phyloP scores from a whole-genome alignment of 2,329 filamentous ascomycete genomes.

The Purpureocillium lavendulum region DNA sequence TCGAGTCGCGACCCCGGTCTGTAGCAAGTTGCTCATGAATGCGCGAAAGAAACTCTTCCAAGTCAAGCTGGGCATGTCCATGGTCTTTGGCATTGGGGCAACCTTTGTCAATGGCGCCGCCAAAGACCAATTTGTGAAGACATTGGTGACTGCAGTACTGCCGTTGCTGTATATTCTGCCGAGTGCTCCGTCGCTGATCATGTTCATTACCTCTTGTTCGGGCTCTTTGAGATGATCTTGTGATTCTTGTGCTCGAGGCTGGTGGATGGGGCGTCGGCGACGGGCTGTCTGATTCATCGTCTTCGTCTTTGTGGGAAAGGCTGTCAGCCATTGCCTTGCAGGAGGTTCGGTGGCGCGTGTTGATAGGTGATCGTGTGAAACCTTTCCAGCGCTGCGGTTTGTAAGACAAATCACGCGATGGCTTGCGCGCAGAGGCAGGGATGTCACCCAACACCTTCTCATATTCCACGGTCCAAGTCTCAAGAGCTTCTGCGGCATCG shows the following conservation, averaged over 20 bases:
- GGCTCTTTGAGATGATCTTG: too few relatives aligned
- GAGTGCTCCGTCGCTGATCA: too few relatives aligned
- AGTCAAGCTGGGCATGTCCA: slow-evolving; percentile 12
- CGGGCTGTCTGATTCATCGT: slow-evolving; percentile 5
- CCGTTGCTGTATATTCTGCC: too few relatives aligned
- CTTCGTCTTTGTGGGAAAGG: slow-evolving; percentile 8
- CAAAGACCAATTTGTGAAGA: too few relatives aligned
- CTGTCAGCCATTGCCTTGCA: slow-evolving; percentile 6
- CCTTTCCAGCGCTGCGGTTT: slow-evolving; percentile 18
- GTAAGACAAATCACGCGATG: slow-evolving; percentile 11
- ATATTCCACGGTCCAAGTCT: slow-evolving; percentile 24
- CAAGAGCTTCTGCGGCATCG: slow-evolving; percentile 17
- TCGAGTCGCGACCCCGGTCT: slow-evolving; percentile 20
- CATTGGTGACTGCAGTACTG: too few relatives aligned
- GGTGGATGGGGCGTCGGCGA: slow-evolving; percentile 10
- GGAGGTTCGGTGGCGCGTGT: slow-evolving; percentile 8
- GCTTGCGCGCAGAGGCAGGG: slow-evolving; percentile 11
- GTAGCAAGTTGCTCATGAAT: slow-evolving; percentile 17
- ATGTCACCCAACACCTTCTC: slow-evolving; percentile 20
- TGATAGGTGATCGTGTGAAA: slow-evolving; percentile 19
- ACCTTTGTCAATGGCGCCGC: background rate
- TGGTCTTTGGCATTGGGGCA: slow-evolving; percentile 17
- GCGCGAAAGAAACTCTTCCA: slow-evolving; percentile 15
- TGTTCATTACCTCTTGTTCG: too few relatives aligned
- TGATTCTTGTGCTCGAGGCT: too few relatives aligned